These are phyloP conservation scores for Aaosphaeria pasadenensis DNA, from an alignment of 2,329 filamentous ascomycete genomes.

Conservation along the genomic window DNA sequence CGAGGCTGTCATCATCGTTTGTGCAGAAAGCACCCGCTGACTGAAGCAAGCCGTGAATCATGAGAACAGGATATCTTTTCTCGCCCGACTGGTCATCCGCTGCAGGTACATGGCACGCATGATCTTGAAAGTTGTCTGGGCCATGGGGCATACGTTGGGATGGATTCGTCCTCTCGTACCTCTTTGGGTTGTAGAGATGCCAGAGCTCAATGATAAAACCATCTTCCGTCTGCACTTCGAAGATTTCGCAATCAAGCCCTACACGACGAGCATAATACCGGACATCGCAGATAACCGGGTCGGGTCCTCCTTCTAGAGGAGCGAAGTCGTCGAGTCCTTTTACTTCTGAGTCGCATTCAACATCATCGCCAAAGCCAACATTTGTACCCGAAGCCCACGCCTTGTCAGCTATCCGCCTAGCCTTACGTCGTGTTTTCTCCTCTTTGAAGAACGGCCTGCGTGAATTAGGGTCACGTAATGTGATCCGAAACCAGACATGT, in stretches of 20 bases:
- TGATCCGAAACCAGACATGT: slow-evolving; percentile 53
- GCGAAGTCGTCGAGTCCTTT: slow-evolving; percentile 55
- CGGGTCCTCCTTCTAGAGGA: slow-evolving; percentile 76
- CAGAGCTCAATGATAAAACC: slow-evolving; percentile 87
- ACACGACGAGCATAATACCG: slow-evolving; percentile 84
- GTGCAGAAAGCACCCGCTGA: slow-evolving; percentile 84
- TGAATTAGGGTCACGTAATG: slow-evolving; percentile 58
- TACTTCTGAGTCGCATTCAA: slow-evolving; percentile 37
- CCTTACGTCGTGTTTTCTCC: slow-evolving; percentile 59
- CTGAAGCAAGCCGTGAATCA: slow-evolving; percentile 87
- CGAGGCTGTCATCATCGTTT: slow-evolving; percentile 84
- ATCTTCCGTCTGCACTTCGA: slow-evolving; percentile 87
- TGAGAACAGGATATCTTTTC: slow-evolving; percentile 74
- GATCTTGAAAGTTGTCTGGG: slow-evolving; percentile 59
- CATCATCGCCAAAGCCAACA: slow-evolving; percentile 31
- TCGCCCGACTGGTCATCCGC: slow-evolving; percentile 32
- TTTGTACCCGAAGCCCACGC: slow-evolving; percentile 57
- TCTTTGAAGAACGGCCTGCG: slow-evolving; percentile 69
- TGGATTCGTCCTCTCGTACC: slow-evolving; percentile 56
- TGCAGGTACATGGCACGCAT: slow-evolving; percentile 16
- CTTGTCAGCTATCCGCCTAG: slow-evolving; percentile 56
- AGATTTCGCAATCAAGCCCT: slow-evolving; percentile 79
- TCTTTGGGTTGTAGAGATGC: slow-evolving; percentile 83
- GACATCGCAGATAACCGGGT: slow-evolving; percentile 75
- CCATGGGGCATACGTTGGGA: slow-evolving; percentile 54